Evolutionary conservation across 768 basidiomycete genomes (phyloP), one percentile per base, ranked within the genome.

Genomic region (Coprinopsis cinerea): DNA sequence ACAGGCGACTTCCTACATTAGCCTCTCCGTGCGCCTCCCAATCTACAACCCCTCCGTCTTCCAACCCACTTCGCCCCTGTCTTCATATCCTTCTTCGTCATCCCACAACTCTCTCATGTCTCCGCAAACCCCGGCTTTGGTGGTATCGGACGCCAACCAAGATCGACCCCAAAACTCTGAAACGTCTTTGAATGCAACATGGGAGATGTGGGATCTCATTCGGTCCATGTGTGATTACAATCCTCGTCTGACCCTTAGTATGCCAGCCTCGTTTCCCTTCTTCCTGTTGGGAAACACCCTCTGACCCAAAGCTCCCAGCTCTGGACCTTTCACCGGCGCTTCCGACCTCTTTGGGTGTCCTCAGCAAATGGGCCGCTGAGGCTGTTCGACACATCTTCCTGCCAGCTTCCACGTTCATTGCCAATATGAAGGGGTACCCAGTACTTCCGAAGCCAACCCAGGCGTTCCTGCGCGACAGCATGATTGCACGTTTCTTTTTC

Each of bases 191-290:
- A 83, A 83, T 57, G 77, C 74, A 4, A 91, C 88, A 0, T 99
- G 96, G 95, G 96, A 98, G 64, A 95, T 94, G 82, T 99, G 96
- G 96, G 96, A 98, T 64, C 77, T 86, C 41, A 90, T 99, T 51
- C 76, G 94, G 53, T 84, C 85, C 2, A 77, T 95, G 27, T 99
- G 96, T 64, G 85, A 85, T 50, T 95, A 93, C 64, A 82, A 80
- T 61, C 71, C 76, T 25, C 78, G 88, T 23, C 60, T 92, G 52
- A 84, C 84, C 1, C 61, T 90, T 49, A 84, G 89, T 92, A 64
- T 56, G 76, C 67, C 41, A 14, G 25, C 30, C 26, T 22, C 24
- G 30, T 51, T 46, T 34, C 44, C 35, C 40, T 42, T 43, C 27
- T 5, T 9, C 18, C 37, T 13, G 30, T 17, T n/a, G n/a, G n/a